Conservation (phyloP, 179 eudicot species). For the Vitellaria paradoxa region DNA sequence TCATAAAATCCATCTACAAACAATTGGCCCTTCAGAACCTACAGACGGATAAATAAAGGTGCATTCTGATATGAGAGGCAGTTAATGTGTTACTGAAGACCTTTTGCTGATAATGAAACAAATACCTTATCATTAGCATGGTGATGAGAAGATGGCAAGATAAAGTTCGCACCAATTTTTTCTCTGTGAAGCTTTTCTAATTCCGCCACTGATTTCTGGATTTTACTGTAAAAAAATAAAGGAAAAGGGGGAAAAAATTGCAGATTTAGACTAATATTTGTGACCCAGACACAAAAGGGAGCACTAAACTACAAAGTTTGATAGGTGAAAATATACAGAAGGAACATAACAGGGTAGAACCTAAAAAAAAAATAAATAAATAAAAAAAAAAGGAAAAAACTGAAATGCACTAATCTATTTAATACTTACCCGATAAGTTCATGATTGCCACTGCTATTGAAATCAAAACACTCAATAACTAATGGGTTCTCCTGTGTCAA, state of each 20-base stretch:
- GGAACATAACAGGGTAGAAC: too few relatives aligned
- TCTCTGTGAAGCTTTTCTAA: slow-evolving; percentile 54
- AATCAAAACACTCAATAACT: slow-evolving; percentile 85
- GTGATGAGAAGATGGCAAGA: slow-evolving; percentile 42
- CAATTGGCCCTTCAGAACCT: slow-evolving; percentile 82
- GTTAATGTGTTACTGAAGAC: background rate
- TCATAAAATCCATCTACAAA: slow-evolving; percentile 63
- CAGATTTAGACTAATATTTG: background rate
- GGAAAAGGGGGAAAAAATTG: background rate
- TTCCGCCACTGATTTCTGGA: slow-evolving; percentile 63
- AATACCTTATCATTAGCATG: slow-evolving; percentile 59
- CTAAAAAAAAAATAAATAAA: background rate
- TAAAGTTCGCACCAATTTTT: slow-evolving; percentile 49
- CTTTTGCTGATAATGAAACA: background rate
- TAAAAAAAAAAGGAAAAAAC: background rate
- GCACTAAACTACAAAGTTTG: background rate
- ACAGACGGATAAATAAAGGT: background rate
- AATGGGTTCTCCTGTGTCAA: slow-evolving; percentile 77
- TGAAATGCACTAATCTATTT: background rate
- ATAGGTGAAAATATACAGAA: background rate
- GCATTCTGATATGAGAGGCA: background rate
- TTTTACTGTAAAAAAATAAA: slow-evolving; percentile 34
- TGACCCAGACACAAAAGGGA: background rate
- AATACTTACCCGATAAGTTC: slow-evolving; percentile 61
- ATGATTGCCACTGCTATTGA: slow-evolving; percentile 71